Evolutionary conservation across 345 rosid species (phyloP), one percentile per base, ranked within the genome.

Genomic region (Balakata baccata): DNA sequence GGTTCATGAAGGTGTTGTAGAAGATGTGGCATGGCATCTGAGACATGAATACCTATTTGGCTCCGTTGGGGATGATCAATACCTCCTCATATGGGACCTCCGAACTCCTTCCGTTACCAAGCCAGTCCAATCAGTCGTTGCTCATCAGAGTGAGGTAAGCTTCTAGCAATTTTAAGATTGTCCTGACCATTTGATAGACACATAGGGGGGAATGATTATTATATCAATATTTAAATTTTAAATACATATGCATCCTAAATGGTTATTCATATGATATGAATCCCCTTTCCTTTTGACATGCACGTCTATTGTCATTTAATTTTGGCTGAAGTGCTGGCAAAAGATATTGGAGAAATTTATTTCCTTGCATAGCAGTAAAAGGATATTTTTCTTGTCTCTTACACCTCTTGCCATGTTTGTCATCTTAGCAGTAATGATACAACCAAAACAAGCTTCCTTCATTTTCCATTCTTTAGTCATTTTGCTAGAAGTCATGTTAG

Each of bases 1-100:
- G 98, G 97, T 92, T 69, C 99, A 96, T 68, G 99, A 96, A 85
- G 98, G 99, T 38, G 98, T 96, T 7, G 99, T 93, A 14, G 99
- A 96, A 85, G 99, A 96, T 84, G 99, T 96, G 1, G 98, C 99
- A 0, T 96, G 99, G 98, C 99, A 96, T 87, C 78, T 88, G 77
- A 88, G 97, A 77, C 99, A 96, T 74, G 99, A 91, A 74, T 85
- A 96, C 83, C 79, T 96, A 69, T 93, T 96, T 90, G 99, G 99
- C 75, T 96, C 98, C 6, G 97, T 91, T 75, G 99, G 99, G 43
- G 99, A 96, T 84, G 98, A 96, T 80, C 98, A 91, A 45, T 93
- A 88, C 84, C 84, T 96, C 72, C 90, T 83, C 76, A 77, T 96
- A 78, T 93, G 99, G 99, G 98, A 96, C 86, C 79, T 91, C 38